Base-by-base conservation (phyloP, 225 moss, liverwort and hornwort genomes). In the Marchantia paleacea region DNA sequence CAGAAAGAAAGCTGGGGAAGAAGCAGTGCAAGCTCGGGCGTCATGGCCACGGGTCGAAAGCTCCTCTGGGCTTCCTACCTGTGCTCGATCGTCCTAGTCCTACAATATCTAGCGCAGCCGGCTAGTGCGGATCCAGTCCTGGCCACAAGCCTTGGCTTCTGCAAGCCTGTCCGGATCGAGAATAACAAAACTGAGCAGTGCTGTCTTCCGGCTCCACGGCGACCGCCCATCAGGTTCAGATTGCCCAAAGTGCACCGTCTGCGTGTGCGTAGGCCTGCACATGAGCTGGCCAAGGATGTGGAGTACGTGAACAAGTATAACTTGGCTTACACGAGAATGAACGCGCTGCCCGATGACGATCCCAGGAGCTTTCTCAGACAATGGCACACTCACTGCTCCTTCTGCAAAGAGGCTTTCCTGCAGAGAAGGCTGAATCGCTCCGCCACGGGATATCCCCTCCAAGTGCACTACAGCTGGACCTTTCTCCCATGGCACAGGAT, bases 401-500 rank as follows among this genome's bases (percentile, higher is more conserved):
- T 85, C 61, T 85, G 90, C 73, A 82, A 73, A 29, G 81, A 72
- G 31, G 85, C 82, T 4, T 85, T 77, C 73, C 82, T 78, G 78
- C 89, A 87, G 81, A 58, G 20, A 20, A 58, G 57, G 57, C 57
- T 58, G 15, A 20, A 58, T 58, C 1, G 2, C 13, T 76, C 72
- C 67, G 83, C 83, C n/a, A 73, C 84, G 3, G 57, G 57, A 58
- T 58, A 58, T 13, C 57, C 20, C 57, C 20, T 20, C 2, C 15
- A 13, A 20, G 4, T 13, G 13, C 90, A 90, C 52, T 83, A 86
- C 51, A 66, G 26, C 29, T 91, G 91, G 91, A 25, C 86, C 7
- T 91, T 91, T 62, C 65, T 91, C 55, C 48, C 82, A 3, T 92
- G 89, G 89, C 92, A 90, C 49, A 81, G 89, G 3, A 72, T 80